Base-by-base conservation (phyloP, 73 alveolate species). In the Loxodes magnus region DNA sequence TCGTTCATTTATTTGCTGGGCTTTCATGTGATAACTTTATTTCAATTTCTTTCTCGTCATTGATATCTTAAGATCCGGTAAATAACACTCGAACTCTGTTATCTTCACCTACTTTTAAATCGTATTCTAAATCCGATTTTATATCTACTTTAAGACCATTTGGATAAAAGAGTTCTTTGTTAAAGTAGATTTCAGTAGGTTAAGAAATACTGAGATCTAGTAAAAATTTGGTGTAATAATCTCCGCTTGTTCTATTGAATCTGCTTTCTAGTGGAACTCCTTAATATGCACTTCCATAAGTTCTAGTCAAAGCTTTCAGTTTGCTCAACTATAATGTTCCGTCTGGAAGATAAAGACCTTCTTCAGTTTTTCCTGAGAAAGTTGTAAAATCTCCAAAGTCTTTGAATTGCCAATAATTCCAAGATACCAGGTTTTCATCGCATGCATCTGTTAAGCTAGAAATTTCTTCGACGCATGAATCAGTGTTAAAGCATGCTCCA, bases 391-490 rank as follows among this genome's bases (percentile, higher is more conserved):
- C 88, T 58, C 69, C 51, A 55, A 28, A 67, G 14, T 64, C 23
- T 67, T 74, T 74, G 58, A 61, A 74, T 83, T 51, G 50, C 88
- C 88, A 74, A 67, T 74, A 74, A 25, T 82, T 60, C 88, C 88
- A 74, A 4, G 70, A 44, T 27, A 64, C 67, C 26, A 74, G 37
- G 42, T 74, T 31, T 35, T 67, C 41, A 74, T 74, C 88, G 22
- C 83, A 75, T 1, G 84, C 88, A 57, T 64, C 51, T 23, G 70
- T 66, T 35, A 68, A 57, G 21, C 73, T 64, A 12, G 49, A 34
- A 63, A 74, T 68, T 67, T 74, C 88, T 33, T 21, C 39, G 42
- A 52, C 62, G 17, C 88, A 74, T 12, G 76, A 67, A 15, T 24
- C 35, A 23, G 72, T 55, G 10, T 67, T 52, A 16, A 68, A 61